phyloP scores from a whole-genome alignment of 352 stramenopile species.

The Globisporangium lucens region DNA sequence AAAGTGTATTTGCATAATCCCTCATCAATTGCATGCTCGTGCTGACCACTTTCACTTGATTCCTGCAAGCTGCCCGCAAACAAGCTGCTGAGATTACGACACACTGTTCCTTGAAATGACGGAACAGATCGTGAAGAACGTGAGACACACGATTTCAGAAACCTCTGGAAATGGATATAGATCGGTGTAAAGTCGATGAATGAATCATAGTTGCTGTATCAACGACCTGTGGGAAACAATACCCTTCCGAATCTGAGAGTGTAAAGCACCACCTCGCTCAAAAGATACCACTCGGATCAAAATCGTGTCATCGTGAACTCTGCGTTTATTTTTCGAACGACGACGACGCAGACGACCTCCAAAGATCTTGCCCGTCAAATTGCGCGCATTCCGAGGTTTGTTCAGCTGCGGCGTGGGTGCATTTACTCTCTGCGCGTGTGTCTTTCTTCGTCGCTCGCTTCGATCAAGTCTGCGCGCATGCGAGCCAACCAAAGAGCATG shows the following conservation, averaged over 20 bases:
- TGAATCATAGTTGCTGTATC: too few species aligned
- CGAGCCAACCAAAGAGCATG: neutral
- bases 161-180: neutral
- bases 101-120: neutral
- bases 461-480: too few species aligned
- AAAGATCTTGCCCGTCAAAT: neutral
- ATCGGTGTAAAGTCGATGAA: neutral
- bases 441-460: neutral
- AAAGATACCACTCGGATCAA: conserved; percentile 2
- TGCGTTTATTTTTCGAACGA: neutral
- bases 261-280: neutral
- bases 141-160: conserved; percentile 1
- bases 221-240: neutral
- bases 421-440: neutral
- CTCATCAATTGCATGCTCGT: neutral
- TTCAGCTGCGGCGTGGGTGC: neutral
- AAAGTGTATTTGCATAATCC: neutral
- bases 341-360: neutral
- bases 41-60: conserved; percentile 5
- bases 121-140: conserved; percentile 4
- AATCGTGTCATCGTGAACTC: neutral
- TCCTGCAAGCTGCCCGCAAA: neutral
- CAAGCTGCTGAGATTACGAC: neutral
- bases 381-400: neutral
- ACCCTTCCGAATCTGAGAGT: neutral